Base-by-base conservation (phyloP, 148 eudicot species). In the Silene conica region DNA sequence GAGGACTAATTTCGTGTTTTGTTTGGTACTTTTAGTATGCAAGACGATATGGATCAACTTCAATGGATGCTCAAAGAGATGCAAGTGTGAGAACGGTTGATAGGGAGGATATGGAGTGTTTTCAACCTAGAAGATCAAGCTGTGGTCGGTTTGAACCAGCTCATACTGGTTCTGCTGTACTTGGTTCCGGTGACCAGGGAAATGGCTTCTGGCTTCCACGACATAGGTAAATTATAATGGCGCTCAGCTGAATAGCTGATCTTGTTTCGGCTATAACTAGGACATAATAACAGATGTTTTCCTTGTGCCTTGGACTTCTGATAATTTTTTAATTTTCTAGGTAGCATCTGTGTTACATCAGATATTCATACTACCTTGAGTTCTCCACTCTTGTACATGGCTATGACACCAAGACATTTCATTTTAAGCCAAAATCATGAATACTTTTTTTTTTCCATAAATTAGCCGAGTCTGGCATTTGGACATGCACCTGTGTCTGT, bases 171-270 rank as follows among this genome's bases (percentile, higher is more conserved):
- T 59, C 64, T 16, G 31, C 54, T 45, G 56, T 11, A 43, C 67
- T 65, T 31, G 41, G 68, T 78, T 73, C 28, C 6, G 67, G 72
- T 72, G 76, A 73, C 56, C 72, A 45, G 25, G 76, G 76, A 5
- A 59, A 74, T 31, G 45, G 60, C 48, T 78, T 78, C 25, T 73
- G 81, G 76, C 77, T 73, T 78, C 81, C 81, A 58, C 70, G 81
- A 34, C 48, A 78, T 31, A 78, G 81, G 81, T 78, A 78, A 22
- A 65, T 10, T 3, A 22, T 4, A 22, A 46, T 11, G n/a, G 28
- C 16, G 3, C 12, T 59, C 0, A 31, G 43, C 48, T 57, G 50
- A 28, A 26, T 8, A 38, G 43, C 43, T 54, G 11, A 23, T 54
- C 25, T 8, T 69, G 3, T 31, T 31, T 31, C 34, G 34, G 34